Evolutionary conservation across 2,329 filamentous ascomycete genomes (phyloP), one percentile per base, ranked within the genome.

Genomic region (Fusarium pininemorale): DNA sequence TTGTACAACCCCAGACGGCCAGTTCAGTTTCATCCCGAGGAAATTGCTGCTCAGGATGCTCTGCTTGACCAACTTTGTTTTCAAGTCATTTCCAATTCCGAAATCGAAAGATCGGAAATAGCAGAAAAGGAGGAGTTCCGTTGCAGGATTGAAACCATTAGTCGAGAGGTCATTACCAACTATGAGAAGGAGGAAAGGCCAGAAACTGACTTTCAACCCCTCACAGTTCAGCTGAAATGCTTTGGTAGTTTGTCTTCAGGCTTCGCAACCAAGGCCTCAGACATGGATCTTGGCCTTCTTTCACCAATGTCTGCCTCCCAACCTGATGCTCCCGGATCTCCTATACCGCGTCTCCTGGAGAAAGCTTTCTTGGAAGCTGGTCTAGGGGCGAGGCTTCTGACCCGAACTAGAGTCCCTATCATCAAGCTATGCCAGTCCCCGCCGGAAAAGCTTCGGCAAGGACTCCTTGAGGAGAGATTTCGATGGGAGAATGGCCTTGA

Each of bases 221-320:
- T 84, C 15, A 88, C 88, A 58, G 88, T 96, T n/a, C 86, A 90
- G 60, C 85, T 97, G 20, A 90, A 90, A 75, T 94, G 92, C 77
- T 97, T 96, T 79, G 95, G 94, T 10, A 97, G 94, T 80, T 86
- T 97, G 53, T 89, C 90, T 26, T 95, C 94, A 18, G 95, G 95
- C 0, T 97, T 97, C 82, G 95, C 94, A 7, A 94, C 93, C 16
- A 93, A 93, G 77, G 90, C 91, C n/a, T 96, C 95, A 3, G 95
- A 98, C 78, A 94, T 98, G 92, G 95, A 98, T 81, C 88, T 98
- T 37, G 93, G 92, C 14, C 88, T 97, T 39, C 85, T 96, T 10
- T 92, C 93, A 3, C 89, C 89, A 7, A 82, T 87, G 55, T 92
- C 92, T 4, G 79, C 82, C 26, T 83, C 87, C 50, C 84, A 88